Base-by-base conservation (phyloP, 345 rosid genomes). In the Eucalyptus camaldulensis region DNA sequence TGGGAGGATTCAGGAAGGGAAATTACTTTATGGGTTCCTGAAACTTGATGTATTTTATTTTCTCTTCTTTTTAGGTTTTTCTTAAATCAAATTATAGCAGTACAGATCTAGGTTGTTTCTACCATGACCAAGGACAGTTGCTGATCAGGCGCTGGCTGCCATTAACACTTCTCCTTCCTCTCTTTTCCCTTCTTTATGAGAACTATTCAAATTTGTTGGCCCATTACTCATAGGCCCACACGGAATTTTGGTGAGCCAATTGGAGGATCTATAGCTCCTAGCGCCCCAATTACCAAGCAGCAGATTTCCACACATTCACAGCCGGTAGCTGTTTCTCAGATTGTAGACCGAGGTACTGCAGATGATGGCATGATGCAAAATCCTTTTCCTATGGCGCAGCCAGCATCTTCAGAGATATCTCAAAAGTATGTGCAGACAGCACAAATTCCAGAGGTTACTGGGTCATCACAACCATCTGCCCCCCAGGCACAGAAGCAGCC, bases 211-310 rank as follows among this genome's bases (percentile, higher is more conserved):
- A 19, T 86, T 85, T 85, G 67, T 62, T 86, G 87, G 56, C n/a
- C 27, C 47, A 58, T 89, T 69, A 69, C 56, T 92, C 88, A 58
- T 94, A 95, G 99, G 91, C 91, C 94, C 86, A 50, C 86, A 53
- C 89, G 94, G 53, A 88, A 91, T 90, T 89, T 87, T 47, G 90
- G 92, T 69, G 93, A 93, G 86, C 54, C 91, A 16, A 87, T 90
- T 88, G 92, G 92, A 87, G 94, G 94, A 56, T 86, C 51, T 50
- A 27, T 90, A 22, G 87, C 92, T 87, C 95, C 96, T 86, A 91
- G 93, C 72, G 89, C 91, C 89, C 88, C 96, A 89, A 92, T 92
- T 91, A 91, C 92, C 90, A 86, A 85, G 90, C 97, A 92, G 89
- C 95, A 93, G 83, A 65, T 87, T 47, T 90, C 94, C 24, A 67